Percentiles rank a stretch among this genome's conserved stretches.
phyloP scores from a whole-genome alignment of 2,329 filamentous ascomycete species.

The Alternaria sp. region DNA sequence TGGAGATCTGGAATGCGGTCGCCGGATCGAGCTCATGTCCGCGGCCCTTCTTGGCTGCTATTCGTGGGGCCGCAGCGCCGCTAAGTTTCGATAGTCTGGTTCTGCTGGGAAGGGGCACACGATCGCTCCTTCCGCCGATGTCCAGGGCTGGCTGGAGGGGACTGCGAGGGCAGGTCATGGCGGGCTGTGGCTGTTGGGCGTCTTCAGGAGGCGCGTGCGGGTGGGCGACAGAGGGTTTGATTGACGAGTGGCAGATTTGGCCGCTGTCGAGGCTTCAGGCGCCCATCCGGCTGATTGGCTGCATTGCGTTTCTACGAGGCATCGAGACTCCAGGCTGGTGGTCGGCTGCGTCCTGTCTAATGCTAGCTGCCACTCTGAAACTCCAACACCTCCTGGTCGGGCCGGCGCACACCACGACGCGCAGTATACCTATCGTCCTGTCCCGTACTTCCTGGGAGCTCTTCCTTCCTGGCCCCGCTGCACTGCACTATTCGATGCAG shows the following conservation, averaged over 20 bases:
- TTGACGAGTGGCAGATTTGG: background rate
- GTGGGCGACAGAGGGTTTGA: slow-evolving; percentile 2
- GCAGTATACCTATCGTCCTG: slow-evolving; percentile 7
- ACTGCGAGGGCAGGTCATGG: background rate
- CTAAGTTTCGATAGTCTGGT: slow-evolving; percentile 17
- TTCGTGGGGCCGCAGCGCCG: slow-evolving; percentile 7
- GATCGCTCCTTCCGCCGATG: slow-evolving; percentile 1
- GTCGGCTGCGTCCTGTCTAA: slow-evolving; percentile 15
- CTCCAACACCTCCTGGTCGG: slow-evolving; percentile 21
- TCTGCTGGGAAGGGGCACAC: slow-evolving; percentile 2
- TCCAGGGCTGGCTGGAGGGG: background rate
- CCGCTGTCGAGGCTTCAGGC: background rate
- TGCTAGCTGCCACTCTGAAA: slow-evolving; percentile 23
- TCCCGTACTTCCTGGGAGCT: background rate
- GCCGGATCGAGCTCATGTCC: slow-evolving; percentile 3
- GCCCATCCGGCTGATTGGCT: background rate
- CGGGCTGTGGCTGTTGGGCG: background rate
- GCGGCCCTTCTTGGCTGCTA: background rate
- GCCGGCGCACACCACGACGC: background rate
- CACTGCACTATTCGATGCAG: background rate
- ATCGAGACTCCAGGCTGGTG: background rate
- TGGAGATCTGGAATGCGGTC: background rate
- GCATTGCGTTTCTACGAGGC: slow-evolving; percentile 4
- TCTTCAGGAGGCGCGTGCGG: background rate
- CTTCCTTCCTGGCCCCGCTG: background rate